phyloP scores from a whole-genome alignment of 2,329 filamentous ascomycete species.

The Metarhizium guizhouense region DNA sequence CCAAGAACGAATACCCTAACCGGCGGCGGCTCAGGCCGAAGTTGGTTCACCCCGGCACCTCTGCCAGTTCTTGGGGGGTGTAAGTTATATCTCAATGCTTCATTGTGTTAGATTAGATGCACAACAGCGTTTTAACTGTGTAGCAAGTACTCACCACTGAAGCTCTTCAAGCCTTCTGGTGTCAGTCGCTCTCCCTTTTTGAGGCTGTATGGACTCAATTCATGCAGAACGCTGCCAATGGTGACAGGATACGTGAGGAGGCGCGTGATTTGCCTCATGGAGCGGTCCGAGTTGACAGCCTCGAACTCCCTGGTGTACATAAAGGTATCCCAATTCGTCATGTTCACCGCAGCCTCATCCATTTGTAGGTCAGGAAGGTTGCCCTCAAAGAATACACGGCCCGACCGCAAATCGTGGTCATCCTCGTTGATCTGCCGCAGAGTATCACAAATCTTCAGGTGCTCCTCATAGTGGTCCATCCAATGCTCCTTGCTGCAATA shows the following conservation, averaged over 20 bases:
- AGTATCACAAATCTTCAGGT: slow-evolving; percentile 86
- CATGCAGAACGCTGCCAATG: slow-evolving; percentile 83
- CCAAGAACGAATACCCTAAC: slow-evolving; percentile 90
- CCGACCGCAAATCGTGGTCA: slow-evolving; percentile 87
- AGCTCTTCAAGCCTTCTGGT: slow-evolving; percentile 81
- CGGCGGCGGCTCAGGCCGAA: slow-evolving; percentile 76
- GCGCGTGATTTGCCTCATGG: slow-evolving; percentile 86
- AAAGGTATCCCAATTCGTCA: slow-evolving; percentile 98
- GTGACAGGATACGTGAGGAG: slow-evolving; percentile 91
- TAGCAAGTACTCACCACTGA: slow-evolving; percentile 61
- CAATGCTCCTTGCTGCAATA: slow-evolving; percentile 94
- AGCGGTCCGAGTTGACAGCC: slow-evolving; percentile 83
- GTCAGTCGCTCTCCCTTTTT: slow-evolving; percentile 69
- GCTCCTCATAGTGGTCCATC: slow-evolving; percentile 89
- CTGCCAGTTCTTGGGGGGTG: slow-evolving; percentile 78
- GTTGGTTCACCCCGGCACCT: slow-evolving; percentile 63
- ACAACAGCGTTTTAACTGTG: neutral
- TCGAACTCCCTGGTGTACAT: slow-evolving; percentile 87
- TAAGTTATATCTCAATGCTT: slow-evolving; percentile 84
- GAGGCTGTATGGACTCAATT: slow-evolving; percentile 85
- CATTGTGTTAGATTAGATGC: neutral
- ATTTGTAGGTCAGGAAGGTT: slow-evolving; percentile 83
- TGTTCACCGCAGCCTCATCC: slow-evolving; percentile 87
- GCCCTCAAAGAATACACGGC: slow-evolving; percentile 88
- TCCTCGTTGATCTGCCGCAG: slow-evolving; percentile 94